Conservation (phyloP, 1,139 yeast species). For the Sugiyamaella xylanicola region DNA sequence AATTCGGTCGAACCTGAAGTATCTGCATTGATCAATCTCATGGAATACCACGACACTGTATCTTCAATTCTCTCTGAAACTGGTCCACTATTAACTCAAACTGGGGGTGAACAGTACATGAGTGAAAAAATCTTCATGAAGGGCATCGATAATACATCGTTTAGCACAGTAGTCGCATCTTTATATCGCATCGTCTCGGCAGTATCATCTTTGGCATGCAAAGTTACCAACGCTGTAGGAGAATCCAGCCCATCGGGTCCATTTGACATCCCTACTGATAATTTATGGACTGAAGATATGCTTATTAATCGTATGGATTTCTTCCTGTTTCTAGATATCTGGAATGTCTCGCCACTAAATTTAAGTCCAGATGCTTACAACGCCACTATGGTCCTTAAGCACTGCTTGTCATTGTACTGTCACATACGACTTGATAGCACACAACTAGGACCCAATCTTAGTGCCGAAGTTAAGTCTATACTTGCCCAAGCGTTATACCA, state of each 20-base stretch:
- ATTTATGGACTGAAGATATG: slow-evolving; percentile 23
- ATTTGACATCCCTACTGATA: slow-evolving; percentile 21
- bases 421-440: slow-evolving; percentile 26
- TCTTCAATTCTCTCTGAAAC: slow-evolving; percentile 21
- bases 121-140: neutral
- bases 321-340: slow-evolving; percentile 24
- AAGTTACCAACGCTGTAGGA: slow-evolving; percentile 19
- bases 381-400: slow-evolving; percentile 25
- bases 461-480: slow-evolving; percentile 21
- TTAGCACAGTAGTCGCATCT: slow-evolving; percentile 22
- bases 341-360: slow-evolving; percentile 23
- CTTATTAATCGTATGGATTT: slow-evolving; percentile 22
- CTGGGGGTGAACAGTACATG: neutral
- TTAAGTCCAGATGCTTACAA: slow-evolving; percentile 23
- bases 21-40: slow-evolving; percentile 17
- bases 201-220: slow-evolving; percentile 23
- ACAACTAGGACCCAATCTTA: slow-evolving; percentile 21
- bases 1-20: slow-evolving; percentile 17
- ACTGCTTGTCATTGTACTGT: slow-evolving; percentile 26
- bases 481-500: slow-evolving; percentile 23
- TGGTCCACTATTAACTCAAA: slow-evolving; percentile 20
- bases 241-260: slow-evolving; percentile 6
- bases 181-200: slow-evolving; percentile 22
- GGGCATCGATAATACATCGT: slow-evolving; percentile 22
- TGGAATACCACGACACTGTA: slow-evolving; percentile 29